Evolutionary conservation across 1,284 basidiomycete species (phyloP).

Genomic region (Trichosporon sp.): DNA sequence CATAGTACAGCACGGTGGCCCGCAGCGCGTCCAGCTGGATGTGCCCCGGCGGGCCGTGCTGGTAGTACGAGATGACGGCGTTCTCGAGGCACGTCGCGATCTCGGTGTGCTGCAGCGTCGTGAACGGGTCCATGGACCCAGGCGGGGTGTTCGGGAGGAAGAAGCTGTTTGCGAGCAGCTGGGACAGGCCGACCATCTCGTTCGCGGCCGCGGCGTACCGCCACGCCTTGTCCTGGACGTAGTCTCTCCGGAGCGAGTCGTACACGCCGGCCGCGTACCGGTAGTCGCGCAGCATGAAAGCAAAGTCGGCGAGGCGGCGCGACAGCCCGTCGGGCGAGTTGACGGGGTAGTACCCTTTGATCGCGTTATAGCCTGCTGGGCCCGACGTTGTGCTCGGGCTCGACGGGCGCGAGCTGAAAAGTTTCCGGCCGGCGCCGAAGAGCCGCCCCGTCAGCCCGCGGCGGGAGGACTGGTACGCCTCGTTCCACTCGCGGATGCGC

Average conservation of each 20-base stretch:
- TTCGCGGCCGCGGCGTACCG: slow-evolving; percentile 48
- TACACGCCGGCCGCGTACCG: slow-evolving; percentile 79
- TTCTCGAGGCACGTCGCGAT: slow-evolving; percentile 49
- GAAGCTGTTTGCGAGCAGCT: slow-evolving; percentile 39
- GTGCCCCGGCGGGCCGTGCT: slow-evolving; percentile 26
- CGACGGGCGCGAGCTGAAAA: slow-evolving; percentile 50
- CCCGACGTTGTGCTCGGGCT: slow-evolving; percentile 28
- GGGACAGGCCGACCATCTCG: slow-evolving; percentile 50
- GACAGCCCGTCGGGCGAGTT: slow-evolving; percentile 52
- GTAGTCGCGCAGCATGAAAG: slow-evolving; percentile 85
- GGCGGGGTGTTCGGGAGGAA: slow-evolving; percentile 43
- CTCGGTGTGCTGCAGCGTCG: slow-evolving; percentile 45
- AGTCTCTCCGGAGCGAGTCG: slow-evolving; percentile 77
- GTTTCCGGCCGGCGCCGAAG: slow-evolving; percentile 63
- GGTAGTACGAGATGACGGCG: slow-evolving; percentile 38
- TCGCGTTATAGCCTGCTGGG: slow-evolving; percentile 40
- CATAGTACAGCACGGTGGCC: slow-evolving; percentile 49
- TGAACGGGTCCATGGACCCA: slow-evolving; percentile 25
- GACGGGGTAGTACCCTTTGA: slow-evolving; percentile 51
- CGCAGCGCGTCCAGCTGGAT: slow-evolving; percentile 50
- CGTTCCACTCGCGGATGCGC: slow-evolving; percentile 88
- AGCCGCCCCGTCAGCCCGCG: slow-evolving; percentile 83
- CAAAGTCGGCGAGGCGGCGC: slow-evolving; percentile 83
- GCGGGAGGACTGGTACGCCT: slow-evolving; percentile 77
- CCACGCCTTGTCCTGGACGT: slow-evolving; percentile 47